Evolutionary conservation across 108 stramenopile species (phyloP).

Genomic region (Nitzschia inconspicua): DNA sequence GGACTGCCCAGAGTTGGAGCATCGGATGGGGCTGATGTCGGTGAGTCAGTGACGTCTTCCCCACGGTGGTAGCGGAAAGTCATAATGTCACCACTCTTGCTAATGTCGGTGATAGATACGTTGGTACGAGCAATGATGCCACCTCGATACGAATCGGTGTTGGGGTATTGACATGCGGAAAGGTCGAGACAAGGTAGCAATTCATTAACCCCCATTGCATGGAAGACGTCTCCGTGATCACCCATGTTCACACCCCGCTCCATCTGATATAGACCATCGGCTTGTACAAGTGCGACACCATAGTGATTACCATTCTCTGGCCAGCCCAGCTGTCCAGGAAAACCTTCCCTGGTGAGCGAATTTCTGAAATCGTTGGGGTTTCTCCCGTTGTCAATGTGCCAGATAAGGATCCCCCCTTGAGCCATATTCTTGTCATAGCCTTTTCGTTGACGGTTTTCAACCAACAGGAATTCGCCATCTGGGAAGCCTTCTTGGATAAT

Average conservation of each 20-base stretch:
- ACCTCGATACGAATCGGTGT: slow-evolving; percentile 46
- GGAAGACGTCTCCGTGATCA: slow-evolving; percentile 29
- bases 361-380: too few species aligned
- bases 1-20: too few species aligned
- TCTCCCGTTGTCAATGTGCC: slow-evolving; percentile 53
- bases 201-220: slow-evolving; percentile 7
- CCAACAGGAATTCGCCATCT: slow-evolving; percentile 41
- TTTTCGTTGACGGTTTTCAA: slow-evolving; percentile 36
- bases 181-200: slow-evolving; percentile 5
- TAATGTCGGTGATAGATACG: slow-evolving; percentile 29
- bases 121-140: slow-evolving; percentile 31
- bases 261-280: slow-evolving; percentile 73
- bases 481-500: slow-evolving; percentile 35
- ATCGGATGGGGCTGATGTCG: too few species aligned
- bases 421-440: slow-evolving; percentile 10
- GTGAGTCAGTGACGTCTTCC: too few species aligned
- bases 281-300: slow-evolving; percentile 55
- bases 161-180: slow-evolving; percentile 27
- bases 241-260: slow-evolving; percentile 36
- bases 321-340: slow-evolving; percentile 48
- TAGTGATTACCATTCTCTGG: slow-evolving; percentile 70
- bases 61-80: slow-evolving; percentile 24
- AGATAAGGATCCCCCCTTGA: slow-evolving; percentile 44
- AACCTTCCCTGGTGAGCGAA: slow-evolving; percentile 24
- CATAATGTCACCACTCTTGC: slow-evolving; percentile 23